Base-by-base conservation (phyloP, 2,329 filamentous ascomycete genomes). In the Fusarium torulosum region DNA sequence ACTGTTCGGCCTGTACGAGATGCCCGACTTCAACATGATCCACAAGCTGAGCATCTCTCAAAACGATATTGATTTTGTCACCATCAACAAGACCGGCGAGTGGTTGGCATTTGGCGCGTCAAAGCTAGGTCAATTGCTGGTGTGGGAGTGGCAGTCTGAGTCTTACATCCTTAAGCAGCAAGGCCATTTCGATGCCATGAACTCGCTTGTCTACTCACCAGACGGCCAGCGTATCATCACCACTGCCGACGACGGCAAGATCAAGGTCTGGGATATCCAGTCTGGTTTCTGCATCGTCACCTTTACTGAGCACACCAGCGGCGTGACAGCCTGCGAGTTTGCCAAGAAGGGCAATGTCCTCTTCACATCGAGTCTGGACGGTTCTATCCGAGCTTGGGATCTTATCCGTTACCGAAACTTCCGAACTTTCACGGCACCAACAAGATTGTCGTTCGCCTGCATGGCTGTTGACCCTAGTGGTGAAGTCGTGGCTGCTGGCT, bases 131-230 rank as follows among this genome's bases (percentile, higher is more conserved):
- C 96, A 99, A 76, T 84, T 99, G n/a, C 82, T 99, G 6, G 96
- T 99, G 6, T 99, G 96, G 96, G 96, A 99, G 78, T 99, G 96
- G 94, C 95, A 98, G 77, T 99, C 96, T 0, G 96, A 99, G 79
- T 98, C 95, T 7, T 99, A 99, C 78, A 96, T 99, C 59, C 83
- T 99, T 46, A 99, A 99, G 80, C 96, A 99, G 76, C 96, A 98
- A 79, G 96, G 95, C 0, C 96, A 99, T 79, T 94, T 97, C 69
- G 96, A 99, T 77, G 91, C 93, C 3, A 94, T 98, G 88, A 98
- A 98, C 78, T 88, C 94, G 1, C 84, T 99, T 6, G 91, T 92
- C 10, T 99, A 98, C 79, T 95, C 96, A 7, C 94, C 96, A 0
- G 95, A 97, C 74, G 95, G 96, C 6, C 93, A 97, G 75, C 90